Percentiles rank a stretch among this genome's conserved stretches.
phyloP scores from a whole-genome alignment of 129 eudicot species.

The Smallanthus sonchifolius region DNA sequence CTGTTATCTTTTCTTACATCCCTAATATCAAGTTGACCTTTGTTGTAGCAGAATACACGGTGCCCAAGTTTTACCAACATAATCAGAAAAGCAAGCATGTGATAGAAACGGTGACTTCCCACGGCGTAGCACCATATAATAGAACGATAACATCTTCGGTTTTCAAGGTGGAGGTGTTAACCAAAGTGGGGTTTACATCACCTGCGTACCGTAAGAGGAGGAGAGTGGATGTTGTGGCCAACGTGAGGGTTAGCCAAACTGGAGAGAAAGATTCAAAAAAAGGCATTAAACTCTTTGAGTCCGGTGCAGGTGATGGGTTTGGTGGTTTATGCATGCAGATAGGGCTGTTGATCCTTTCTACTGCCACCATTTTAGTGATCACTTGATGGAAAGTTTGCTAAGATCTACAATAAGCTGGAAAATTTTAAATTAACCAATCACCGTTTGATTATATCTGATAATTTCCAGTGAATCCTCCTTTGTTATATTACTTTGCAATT shows the following conservation, averaged over 20 bases:
- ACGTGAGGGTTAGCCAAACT: slow-evolving; percentile 24
- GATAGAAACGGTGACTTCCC: slow-evolving; percentile 17
- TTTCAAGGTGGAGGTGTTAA: slow-evolving; percentile 25
- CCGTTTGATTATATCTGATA: not conserved
- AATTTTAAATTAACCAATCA: not conserved
- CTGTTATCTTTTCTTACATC: slow-evolving; percentile 29
- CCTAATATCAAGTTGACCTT: slow-evolving; percentile 30
- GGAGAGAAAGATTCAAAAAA: slow-evolving; percentile 12
- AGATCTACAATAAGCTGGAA: not conserved
- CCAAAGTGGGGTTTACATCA: slow-evolving; percentile 28
- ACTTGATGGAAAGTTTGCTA: slow-evolving; percentile 10
- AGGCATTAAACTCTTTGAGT: slow-evolving; percentile 26
- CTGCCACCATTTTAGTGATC: slow-evolving; percentile 16
- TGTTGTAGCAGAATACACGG: slow-evolving; percentile 22
- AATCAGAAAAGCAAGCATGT: slow-evolving; percentile 19
- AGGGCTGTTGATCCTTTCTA: slow-evolving; percentile 13
- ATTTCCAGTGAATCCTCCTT: not conserved
- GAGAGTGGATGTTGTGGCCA: slow-evolving; percentile 13
- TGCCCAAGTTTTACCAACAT: slow-evolving; percentile 26
- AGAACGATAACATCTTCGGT: slow-evolving; percentile 17
- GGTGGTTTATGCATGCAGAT: not conserved
- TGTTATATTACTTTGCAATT: not conserved
- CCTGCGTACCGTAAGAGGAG: slow-evolving; percentile 28
- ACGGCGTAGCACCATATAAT: slow-evolving; percentile 21
- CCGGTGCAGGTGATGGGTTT: slow-evolving; percentile 12